Evolutionary conservation across 306 rosid species (phyloP), one percentile per base, ranked within the genome.

Genomic region (Acacia confusa): DNA sequence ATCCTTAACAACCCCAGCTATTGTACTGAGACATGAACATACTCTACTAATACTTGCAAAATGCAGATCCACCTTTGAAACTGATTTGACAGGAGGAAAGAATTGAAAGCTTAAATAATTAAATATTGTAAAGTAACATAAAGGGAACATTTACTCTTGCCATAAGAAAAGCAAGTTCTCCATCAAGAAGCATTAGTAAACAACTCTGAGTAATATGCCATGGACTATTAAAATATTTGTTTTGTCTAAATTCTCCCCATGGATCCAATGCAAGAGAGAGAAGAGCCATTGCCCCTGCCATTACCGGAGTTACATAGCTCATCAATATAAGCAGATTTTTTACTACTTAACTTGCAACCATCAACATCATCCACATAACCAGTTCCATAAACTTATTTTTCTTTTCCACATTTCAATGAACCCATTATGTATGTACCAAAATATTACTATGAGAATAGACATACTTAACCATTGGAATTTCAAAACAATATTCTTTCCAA

Each of bases 1-100:
- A 86, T 95, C 99, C 91, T 95, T 95, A 53, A 95, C 98, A 86
- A 95, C 98, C 79, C 99, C 98, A 24, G 98, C 99, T 72, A 95
- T 94, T 40, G 99, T 95, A 90, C 94, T 0, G 99, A 95, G 88
- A 95, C 88, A 84, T 93, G 92, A 89, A 95, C 75, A 88, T 89
- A 95, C 76, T 93, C 97, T 47, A 96, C 93, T 72, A 95, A 84
- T 76, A 95, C 99, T 98, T 95, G 82, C 79, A 86, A 87, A 81
- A 76, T 38, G 75, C 47, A 81, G 66, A 80, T 77, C 45, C 64
- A 78, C 61, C 60, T 38, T 64, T 25, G 80, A 13, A 63, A 64
- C 19, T 22, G 70, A 74, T 83, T 73, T 36, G 76, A 74, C 36
- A 13, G 53, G 55, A 15, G 20, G 52, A 61, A 78, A 73, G 55